Percentiles rank a stretch among this genome's conserved stretches.
Conservation (phyloP, 345 rosid species). For the Ceriops zippeliana region DNA sequence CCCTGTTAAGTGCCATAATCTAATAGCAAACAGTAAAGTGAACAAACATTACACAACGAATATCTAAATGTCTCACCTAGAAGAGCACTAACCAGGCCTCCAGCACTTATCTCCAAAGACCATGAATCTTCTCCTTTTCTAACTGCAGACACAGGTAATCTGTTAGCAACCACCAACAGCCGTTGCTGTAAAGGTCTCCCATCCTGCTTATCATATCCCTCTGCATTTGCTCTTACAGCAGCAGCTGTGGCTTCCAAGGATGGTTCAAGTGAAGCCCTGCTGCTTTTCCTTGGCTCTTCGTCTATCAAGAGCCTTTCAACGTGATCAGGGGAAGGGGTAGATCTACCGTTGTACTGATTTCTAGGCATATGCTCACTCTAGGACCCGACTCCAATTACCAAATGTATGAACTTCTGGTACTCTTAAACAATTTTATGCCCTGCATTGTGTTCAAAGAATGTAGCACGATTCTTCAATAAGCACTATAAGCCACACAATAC, state of each 20-base stretch:
- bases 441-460: constrained; percentile 42
- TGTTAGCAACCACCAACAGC: constrained; percentile 91
- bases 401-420: constrained; percentile 15
- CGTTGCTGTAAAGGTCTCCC: constrained; percentile 76
- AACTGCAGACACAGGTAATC: constrained; percentile 95
- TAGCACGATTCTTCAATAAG: constrained; percentile 16
- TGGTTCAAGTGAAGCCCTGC: constrained; percentile 47
- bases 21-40: neutral
- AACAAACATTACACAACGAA: neutral
- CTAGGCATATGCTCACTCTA: constrained; percentile 86
- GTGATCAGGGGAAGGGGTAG: constrained; percentile 52
- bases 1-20: neutral
- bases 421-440: constrained; percentile 38
- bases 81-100: constrained; percentile 95
- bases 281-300: constrained; percentile 60
- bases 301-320: constrained; percentile 76
- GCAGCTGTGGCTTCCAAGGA: constrained; percentile 58
- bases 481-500: constrained; percentile 23
- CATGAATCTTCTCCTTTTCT: constrained; percentile 92
- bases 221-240: constrained; percentile 43
- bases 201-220: constrained; percentile 57
- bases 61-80: constrained; percentile 47
- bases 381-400: constrained; percentile 16
- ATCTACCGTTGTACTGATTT: constrained; percentile 66
- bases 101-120: constrained; percentile 96